Evolutionary conservation across 75 land plant species (phyloP).

Genomic region (Pinus taeda): DNA sequence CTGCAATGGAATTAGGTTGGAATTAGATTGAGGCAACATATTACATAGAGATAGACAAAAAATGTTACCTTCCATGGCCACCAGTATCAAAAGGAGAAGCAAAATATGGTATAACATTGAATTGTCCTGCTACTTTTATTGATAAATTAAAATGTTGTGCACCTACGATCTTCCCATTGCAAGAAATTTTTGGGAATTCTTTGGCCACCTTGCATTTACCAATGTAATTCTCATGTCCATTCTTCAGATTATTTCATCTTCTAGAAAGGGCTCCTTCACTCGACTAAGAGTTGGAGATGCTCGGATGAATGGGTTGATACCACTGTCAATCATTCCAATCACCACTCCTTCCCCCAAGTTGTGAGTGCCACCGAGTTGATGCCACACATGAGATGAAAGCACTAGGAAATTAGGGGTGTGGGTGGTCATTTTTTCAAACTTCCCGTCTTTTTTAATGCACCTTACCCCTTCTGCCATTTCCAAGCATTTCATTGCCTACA

Average conservation of each 20-base stretch:
- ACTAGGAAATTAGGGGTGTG: conserved; percentile 71
- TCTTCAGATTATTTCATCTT: not conserved
- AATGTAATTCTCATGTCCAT: conserved; percentile 9
- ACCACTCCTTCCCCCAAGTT: conserved; percentile 61
- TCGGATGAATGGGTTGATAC: conserved; percentile 66
- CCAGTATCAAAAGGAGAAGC: conserved; percentile 71
- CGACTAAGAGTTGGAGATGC: conserved; percentile 23
- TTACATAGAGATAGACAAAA: too few species aligned
- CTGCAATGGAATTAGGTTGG: too few species aligned
- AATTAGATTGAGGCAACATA: too few species aligned
- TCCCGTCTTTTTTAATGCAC: conserved; percentile 20
- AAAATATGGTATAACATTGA: conserved; percentile 38
- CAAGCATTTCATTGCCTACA: too few species aligned
- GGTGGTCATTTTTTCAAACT: conserved; percentile 40
- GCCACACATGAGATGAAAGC: conserved; percentile 53
- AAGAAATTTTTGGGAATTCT: conserved; percentile 38
- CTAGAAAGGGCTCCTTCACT: not conserved
- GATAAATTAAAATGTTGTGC: conserved; percentile 59
- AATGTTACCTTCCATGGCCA: conserved; percentile 72
- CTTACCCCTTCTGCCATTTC: conserved; percentile 8
- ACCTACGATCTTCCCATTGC: conserved; percentile 63
- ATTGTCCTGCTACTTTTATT: conserved; percentile 40
- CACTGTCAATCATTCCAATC: conserved; percentile 70
- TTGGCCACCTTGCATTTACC: conserved; percentile 41
- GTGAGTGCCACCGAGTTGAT: conserved; percentile 24